Evolutionary conservation across 345 rosid genomes (phyloP).

Genomic region (Pistacia vera): DNA sequence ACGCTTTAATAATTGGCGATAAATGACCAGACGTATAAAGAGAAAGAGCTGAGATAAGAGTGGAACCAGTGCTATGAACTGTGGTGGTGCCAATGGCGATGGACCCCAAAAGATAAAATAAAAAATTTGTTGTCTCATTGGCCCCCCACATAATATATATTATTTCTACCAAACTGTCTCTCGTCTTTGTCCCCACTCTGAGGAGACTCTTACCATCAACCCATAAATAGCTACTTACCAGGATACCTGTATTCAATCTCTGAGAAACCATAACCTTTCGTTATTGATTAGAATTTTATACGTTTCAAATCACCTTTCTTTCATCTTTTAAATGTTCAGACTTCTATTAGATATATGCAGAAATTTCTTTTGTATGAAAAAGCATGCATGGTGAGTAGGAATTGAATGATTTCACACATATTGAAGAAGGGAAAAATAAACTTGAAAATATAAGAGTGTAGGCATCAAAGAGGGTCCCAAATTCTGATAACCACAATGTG

Average conservation of each 20-base stretch:
- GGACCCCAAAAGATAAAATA: slow-evolving; percentile 14
- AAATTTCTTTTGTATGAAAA: background rate
- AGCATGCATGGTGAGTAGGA: background rate
- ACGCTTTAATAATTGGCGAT: slow-evolving; percentile 34
- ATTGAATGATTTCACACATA: slow-evolving; percentile 15
- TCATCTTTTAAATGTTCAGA: slow-evolving; percentile 8
- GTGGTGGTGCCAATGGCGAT: background rate
- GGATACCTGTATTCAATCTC: slow-evolving; percentile 19
- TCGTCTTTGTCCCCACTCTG: slow-evolving; percentile 26
- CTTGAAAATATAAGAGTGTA: no score
- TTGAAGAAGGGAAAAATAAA: background rate
- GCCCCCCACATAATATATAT: slow-evolving; percentile 16
- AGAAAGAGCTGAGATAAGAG: slow-evolving; percentile 31
- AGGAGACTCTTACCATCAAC: slow-evolving; percentile 18
- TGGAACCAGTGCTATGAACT: slow-evolving; percentile 11
- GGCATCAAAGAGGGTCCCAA: slow-evolving; percentile 31
- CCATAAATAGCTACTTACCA: slow-evolving; percentile 24
- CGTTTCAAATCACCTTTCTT: background rate
- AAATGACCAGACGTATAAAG: slow-evolving; percentile 27
- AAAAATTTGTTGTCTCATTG: slow-evolving; percentile 13
- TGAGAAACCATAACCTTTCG: slow-evolving; percentile 17
- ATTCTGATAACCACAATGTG: slow-evolving; percentile 22
- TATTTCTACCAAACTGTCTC: slow-evolving; percentile 31
- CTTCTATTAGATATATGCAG: no score
- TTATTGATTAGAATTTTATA: background rate